Conservation (phyloP, 1,284 basidiomycete species). For the Pseudomicrostroma phylloplanum region DNA sequence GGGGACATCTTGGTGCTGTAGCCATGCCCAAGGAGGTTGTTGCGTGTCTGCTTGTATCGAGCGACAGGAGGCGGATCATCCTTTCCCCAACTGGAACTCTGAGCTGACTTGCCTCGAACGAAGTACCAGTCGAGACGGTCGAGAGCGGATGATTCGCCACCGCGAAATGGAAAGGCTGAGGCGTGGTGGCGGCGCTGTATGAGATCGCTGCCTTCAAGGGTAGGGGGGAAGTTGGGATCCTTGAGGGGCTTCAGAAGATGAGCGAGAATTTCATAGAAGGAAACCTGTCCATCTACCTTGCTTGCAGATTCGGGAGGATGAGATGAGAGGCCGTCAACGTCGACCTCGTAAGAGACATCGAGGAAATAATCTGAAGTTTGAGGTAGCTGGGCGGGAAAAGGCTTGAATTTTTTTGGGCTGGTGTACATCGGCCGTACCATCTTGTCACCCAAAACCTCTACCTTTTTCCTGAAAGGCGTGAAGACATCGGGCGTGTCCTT, state of each 20-base stretch:
- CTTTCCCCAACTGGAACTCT: constrained; percentile 34
- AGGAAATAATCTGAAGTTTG: constrained; percentile 35
- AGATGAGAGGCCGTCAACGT: constrained; percentile 36
- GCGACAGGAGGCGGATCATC: constrained; percentile 49
- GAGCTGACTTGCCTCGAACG: constrained; percentile 38
- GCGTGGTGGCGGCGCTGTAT: constrained; percentile 41
- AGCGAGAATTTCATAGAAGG: constrained; percentile 43
- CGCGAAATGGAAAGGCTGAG: constrained; percentile 40
- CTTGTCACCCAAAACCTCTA: constrained; percentile 53
- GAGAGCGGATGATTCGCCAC: constrained; percentile 40
- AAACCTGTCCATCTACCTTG: constrained; percentile 36
- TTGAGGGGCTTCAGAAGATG: constrained; percentile 38
- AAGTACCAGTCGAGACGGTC: constrained; percentile 47
- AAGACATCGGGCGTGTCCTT: constrained; percentile 55
- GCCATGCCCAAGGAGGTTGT: constrained; percentile 56
- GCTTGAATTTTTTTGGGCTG: constrained; percentile 32
- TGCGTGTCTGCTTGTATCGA: constrained; percentile 58
- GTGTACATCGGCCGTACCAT: constrained; percentile 43
- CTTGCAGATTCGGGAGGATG: constrained; percentile 25
- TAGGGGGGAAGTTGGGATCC: constrained; percentile 30
- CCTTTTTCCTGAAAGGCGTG: constrained; percentile 55
- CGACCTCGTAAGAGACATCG: constrained; percentile 43
- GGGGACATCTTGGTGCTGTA: constrained; percentile 59
- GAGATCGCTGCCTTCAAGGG: constrained; percentile 28
- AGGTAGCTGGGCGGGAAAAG: constrained; percentile 27